Evolutionary conservation across 371 early-diverging fungal species (phyloP).

Genomic region (Mucor indicus): DNA sequence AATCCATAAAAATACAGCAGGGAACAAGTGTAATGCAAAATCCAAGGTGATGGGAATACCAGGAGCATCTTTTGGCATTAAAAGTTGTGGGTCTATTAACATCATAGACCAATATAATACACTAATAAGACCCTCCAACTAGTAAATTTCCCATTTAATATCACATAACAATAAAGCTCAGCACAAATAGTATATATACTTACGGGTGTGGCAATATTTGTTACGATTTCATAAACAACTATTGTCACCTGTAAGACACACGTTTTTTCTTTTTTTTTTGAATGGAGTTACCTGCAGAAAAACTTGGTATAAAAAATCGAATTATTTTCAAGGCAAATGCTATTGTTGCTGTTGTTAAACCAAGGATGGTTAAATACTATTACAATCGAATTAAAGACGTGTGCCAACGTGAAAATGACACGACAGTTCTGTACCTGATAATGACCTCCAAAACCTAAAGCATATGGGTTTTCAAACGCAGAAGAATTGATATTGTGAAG

Average conservation of each 20-base stretch:
- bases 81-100: slow-evolving; percentile 27
- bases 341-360: slow-evolving; percentile 14
- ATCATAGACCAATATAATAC: slow-evolving; percentile 43
- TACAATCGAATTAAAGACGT: no score
- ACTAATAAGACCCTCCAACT: slow-evolving; percentile 45
- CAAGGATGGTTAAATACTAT: slow-evolving; percentile 14
- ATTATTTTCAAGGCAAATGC: slow-evolving; percentile 14
- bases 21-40: slow-evolving; percentile 39
- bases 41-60: slow-evolving; percentile 33
- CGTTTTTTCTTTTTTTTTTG: not conserved
- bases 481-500: slow-evolving; percentile 26
- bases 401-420: no score
- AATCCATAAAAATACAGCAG: slow-evolving; percentile 39
- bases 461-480: slow-evolving; percentile 35
- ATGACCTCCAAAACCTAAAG: slow-evolving; percentile 42
- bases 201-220: slow-evolving; percentile 38
- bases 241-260: not conserved
- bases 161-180: no score
- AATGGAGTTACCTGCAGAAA: slow-evolving; percentile 19
- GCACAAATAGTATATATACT: slow-evolving; percentile 2
- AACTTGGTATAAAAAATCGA: slow-evolving; percentile 15
- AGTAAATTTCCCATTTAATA: not conserved
- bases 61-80: slow-evolving; percentile 33
- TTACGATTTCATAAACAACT: slow-evolving; percentile 25
- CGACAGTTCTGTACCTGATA: slow-evolving; percentile 36